These are phyloP conservation scores for Penicillium chermesinum DNA, from an alignment of 495 filamentous ascomycete species.

Conservation along the genomic window DNA sequence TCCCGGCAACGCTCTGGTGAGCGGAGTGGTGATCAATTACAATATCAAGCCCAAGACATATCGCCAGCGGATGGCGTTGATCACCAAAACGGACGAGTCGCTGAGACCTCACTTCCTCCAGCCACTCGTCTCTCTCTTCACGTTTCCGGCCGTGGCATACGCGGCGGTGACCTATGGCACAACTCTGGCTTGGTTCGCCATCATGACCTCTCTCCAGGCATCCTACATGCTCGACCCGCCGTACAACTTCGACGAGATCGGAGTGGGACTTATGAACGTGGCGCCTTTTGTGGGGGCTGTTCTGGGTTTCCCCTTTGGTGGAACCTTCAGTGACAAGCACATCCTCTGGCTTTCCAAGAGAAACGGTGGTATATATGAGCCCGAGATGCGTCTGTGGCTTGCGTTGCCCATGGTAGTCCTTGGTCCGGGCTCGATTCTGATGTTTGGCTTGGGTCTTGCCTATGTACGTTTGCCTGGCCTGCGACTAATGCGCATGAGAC, in stretches of 20 bases:
- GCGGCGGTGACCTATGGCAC: conserved; percentile 32
- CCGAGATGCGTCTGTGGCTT: conserved; percentile 37
- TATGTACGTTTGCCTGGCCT: conserved; percentile 11
- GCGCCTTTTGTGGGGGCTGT: conserved; percentile 34
- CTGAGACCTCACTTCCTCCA: conserved; percentile 22
- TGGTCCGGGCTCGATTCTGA: conserved; percentile 23
- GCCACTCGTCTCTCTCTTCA: conserved; percentile 20
- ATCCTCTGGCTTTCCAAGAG: conserved; percentile 31
- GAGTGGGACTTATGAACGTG: conserved; percentile 35
- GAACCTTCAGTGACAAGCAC: conserved; percentile 31
- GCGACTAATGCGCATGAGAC: neutral
- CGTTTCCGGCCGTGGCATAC: conserved; percentile 33
- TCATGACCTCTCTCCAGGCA: conserved; percentile 28
- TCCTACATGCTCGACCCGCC: conserved; percentile 29
- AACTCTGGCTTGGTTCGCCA: conserved; percentile 27
- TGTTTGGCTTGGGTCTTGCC: conserved; percentile 32
- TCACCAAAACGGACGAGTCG: conserved; percentile 22
- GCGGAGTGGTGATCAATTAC: neutral
- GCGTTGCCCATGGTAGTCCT: conserved; percentile 22
- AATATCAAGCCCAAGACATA: conserved; percentile 20
- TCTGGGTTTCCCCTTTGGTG: conserved; percentile 30
- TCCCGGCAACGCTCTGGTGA: neutral
- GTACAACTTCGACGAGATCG: conserved; percentile 35
- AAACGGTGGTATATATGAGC: conserved; percentile 39
- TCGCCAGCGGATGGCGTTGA: conserved; percentile 20